Percentiles rank a stretch among this genome's conserved stretches.
phyloP scores from a whole-genome alignment of 768 basidiomycete genomes.

The Roridomyces roridus region DNA sequence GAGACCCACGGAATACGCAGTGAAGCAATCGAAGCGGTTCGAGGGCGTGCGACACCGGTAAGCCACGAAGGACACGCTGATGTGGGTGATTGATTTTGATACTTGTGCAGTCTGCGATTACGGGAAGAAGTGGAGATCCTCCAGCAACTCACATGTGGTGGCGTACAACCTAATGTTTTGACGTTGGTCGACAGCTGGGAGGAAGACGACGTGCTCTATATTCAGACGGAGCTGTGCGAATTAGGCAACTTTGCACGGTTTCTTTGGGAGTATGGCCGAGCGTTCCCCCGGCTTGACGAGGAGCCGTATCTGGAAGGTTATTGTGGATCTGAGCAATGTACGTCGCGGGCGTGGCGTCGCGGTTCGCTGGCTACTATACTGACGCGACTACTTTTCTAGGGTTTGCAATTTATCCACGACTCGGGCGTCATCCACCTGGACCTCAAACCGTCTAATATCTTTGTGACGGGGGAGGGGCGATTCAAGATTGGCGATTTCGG shows the following conservation, averaged over 20 bases:
- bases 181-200: conserved; percentile 97
- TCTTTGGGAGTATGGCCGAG: conserved; percentile 88
- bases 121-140: conserved; percentile 95
- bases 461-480: conserved; percentile 84
- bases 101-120: conserved; percentile 70
- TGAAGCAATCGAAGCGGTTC: conserved; percentile 94
- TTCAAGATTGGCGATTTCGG: conserved; percentile 99
- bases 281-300: conserved; percentile 87
- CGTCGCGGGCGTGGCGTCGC: conserved; percentile 45
- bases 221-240: conserved; percentile 94
- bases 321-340: conserved; percentile 89
- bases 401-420: conserved; percentile 88
- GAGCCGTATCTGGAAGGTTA: conserved; percentile 95
- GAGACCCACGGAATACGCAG: conserved; percentile 71
- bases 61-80: conserved; percentile 33
- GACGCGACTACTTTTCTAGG: conserved; percentile 59
- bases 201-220: conserved; percentile 84
- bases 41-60: conserved; percentile 92
- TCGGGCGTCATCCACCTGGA: conserved; percentile 93
- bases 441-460: conserved; percentile 96
- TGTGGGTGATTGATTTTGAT: too few relatives aligned
- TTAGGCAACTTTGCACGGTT: conserved; percentile 91
- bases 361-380: conserved; percentile 33
- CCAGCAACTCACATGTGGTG: conserved; percentile 66
- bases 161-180: conserved; percentile 81